phyloP scores from a whole-genome alignment of 176 grass and related monocot genomes.

The Musa acuminata region DNA sequence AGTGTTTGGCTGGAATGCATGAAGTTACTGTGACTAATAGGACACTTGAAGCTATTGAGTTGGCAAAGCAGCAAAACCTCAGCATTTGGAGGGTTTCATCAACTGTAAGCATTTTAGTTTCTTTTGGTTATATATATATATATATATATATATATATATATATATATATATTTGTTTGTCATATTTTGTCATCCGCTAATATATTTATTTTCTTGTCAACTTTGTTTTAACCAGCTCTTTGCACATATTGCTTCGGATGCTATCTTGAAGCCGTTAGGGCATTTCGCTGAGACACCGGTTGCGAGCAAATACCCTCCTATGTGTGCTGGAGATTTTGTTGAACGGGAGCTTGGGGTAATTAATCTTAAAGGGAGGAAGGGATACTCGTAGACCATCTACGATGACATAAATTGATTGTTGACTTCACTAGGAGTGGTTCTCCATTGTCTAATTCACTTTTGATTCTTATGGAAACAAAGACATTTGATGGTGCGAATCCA shows the following conservation, averaged over 20 bases:
- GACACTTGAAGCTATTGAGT: slow-evolving; percentile 55
- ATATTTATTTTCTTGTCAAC: background rate
- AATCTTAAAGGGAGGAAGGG: slow-evolving; percentile 64
- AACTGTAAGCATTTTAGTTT: slow-evolving; percentile 40
- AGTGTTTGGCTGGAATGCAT: slow-evolving; percentile 94
- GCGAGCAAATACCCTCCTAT: slow-evolving; percentile 47
- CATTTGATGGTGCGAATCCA: no score
- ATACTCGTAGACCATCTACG: background rate
- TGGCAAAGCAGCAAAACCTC: slow-evolving; percentile 50
- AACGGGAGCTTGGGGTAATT: slow-evolving; percentile 80
- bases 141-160: no score
- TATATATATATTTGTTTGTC: no score
- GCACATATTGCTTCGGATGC: slow-evolving; percentile 90
- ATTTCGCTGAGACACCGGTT: slow-evolving; percentile 43
- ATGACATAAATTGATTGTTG: background rate
- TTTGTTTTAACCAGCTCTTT: slow-evolving; percentile 49
- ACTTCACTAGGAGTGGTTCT: no score
- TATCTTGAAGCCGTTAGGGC: slow-evolving; percentile 57
- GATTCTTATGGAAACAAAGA: no score
- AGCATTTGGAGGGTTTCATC: slow-evolving; percentile 92
- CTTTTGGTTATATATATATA: background rate
- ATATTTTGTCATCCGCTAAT: background rate
- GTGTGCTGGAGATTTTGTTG: slow-evolving; percentile 62
- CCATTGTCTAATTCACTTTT: no score
- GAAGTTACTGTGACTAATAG: slow-evolving; percentile 88